Percentiles rank a stretch among this genome's conserved stretches.
These are phyloP conservation scores for Mortierella sp. DNA, from an alignment of 371 early-diverging fungal species.

Conservation along the genomic window DNA sequence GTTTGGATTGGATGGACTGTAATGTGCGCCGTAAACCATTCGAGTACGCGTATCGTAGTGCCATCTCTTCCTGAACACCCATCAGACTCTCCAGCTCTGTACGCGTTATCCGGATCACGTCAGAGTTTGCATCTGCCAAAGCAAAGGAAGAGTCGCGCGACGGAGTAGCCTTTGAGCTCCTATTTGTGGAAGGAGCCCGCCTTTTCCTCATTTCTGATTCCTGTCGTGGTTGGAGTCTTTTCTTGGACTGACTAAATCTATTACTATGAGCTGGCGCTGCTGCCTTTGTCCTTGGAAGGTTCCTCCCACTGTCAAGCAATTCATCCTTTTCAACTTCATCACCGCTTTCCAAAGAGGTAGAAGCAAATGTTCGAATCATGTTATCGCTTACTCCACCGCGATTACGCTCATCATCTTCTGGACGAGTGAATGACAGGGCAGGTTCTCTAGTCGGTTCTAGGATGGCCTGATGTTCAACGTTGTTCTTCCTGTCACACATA, in stretches of 20 bases:
- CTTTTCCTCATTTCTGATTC: not conserved
- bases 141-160: not conserved
- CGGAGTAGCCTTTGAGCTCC: not conserved
- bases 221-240: not conserved
- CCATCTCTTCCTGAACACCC: constrained; percentile 7
- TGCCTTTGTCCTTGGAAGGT: not conserved
- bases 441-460: not conserved
- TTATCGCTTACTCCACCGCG: constrained; percentile 25
- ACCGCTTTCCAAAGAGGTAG: not conserved
- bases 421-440: constrained; percentile 25
- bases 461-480: not conserved
- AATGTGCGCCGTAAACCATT: constrained; percentile 12
- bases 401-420: constrained; percentile 33
- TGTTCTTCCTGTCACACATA: constrained; percentile 4
- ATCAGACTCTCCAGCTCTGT: constrained; percentile 1
- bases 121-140: not conserved
- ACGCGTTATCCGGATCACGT: not conserved
- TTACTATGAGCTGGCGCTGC: not conserved
- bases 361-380: constrained; percentile 10
- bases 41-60: constrained; percentile 1
- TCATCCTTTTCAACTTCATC: not conserved
- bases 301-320: no score
- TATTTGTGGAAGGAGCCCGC: not conserved
- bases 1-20: not conserved
- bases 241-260: not conserved